Evolutionary conservation across 1,139 yeast species (phyloP).

Genomic region (Nakaseomyces uthaithaninus): DNA sequence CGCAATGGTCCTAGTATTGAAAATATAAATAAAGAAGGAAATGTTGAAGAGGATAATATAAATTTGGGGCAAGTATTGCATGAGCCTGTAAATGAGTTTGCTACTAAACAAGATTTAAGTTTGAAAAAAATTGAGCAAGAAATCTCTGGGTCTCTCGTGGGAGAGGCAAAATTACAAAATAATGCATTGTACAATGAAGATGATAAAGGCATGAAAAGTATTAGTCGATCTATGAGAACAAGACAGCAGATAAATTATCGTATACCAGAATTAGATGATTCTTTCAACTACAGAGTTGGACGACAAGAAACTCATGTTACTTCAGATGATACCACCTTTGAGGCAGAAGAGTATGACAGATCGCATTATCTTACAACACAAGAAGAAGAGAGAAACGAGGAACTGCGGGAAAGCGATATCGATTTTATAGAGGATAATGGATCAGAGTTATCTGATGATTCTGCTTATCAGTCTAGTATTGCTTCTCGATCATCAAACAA

Average conservation of each 20-base stretch:
- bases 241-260: constrained; percentile 23
- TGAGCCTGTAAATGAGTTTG: no score
- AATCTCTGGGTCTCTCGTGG: no score
- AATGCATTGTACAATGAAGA: no score
- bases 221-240: constrained; percentile 15
- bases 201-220: no score
- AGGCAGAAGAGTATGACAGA: constrained; percentile 30
- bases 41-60: no score
- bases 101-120: no score
- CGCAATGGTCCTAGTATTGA: no score
- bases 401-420: constrained; percentile 24
- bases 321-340: constrained; percentile 23
- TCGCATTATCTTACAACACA: constrained; percentile 27
- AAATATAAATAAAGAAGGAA: no score
- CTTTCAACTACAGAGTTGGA: constrained; percentile 25
- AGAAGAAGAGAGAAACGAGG: constrained; percentile 23
- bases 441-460: constrained; percentile 14
- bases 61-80: no score
- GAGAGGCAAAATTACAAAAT: no score
- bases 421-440: constrained; percentile 29
- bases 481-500: constrained; percentile 2
- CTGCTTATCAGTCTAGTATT: constrained; percentile 13
- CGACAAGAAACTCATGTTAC: constrained; percentile 8
- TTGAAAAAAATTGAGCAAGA: no score
- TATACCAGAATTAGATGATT: constrained; percentile 28